A percentile compares a stretch with the other conserved stretches of the same genome.
phyloP scores from a whole-genome alignment of 768 basidiomycete genomes.

The Podaxis sp. region DNA sequence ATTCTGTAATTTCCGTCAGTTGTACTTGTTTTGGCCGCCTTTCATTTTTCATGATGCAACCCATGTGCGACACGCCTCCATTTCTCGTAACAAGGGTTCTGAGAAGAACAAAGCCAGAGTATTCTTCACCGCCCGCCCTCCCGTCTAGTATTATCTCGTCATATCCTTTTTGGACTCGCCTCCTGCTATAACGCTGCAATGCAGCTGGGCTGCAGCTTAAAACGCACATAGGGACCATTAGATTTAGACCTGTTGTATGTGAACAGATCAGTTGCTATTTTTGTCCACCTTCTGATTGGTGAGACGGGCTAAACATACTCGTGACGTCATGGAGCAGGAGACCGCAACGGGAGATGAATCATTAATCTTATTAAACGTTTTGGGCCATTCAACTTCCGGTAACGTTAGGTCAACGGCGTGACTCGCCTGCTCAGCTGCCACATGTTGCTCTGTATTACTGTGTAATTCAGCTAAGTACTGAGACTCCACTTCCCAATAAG shows the following conservation, averaged over 20 bases:
- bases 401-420: neutral
- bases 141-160: neutral
- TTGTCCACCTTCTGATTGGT: neutral
- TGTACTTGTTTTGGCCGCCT: neutral
- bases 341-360: neutral
- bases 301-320: constrained; percentile 1
- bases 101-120: neutral
- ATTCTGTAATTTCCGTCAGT: constrained; percentile 1
- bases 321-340: constrained; percentile 9
- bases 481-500: no score
- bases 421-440: neutral
- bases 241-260: neutral
- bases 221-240: neutral
- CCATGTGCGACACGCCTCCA: neutral
- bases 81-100: neutral
- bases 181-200: no score
- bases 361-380: neutral
- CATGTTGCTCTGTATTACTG: no score
- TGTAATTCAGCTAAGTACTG: no score
- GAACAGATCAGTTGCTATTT: constrained; percentile 4
- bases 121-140: neutral
- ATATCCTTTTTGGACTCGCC: no score
- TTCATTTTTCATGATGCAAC: neutral
- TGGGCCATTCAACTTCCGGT: neutral
- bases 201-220: no score